A percentile compares a stretch with the other conserved stretches of the same genome.
Conservation (phyloP, 495 filamentous ascomycete genomes). For the Penicillium simplicissimum region DNA sequence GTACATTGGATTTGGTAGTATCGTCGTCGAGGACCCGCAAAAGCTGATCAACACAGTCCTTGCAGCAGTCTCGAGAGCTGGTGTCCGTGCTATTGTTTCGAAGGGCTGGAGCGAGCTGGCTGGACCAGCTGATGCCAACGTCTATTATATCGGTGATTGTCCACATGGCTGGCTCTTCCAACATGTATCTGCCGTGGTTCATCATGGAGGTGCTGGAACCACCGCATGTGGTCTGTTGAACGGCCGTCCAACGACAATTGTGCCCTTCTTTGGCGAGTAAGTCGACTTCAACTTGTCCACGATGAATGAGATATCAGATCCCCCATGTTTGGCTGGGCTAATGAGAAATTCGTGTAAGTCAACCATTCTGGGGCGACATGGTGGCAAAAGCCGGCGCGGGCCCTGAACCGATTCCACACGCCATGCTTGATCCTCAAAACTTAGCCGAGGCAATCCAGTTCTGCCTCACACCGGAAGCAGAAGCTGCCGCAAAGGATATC, state of each 20-base stretch:
- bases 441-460: slow-evolving; percentile 70
- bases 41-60: slow-evolving; percentile 54
- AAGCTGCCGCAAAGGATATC: slow-evolving; percentile 57
- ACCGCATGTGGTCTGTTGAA: slow-evolving; percentile 61
- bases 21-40: slow-evolving; percentile 62
- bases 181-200: slow-evolving; percentile 60
- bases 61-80: slow-evolving; percentile 50
- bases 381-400: slow-evolving; percentile 44
- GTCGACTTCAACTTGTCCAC: slow-evolving; percentile 8
- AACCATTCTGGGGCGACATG: slow-evolving; percentile 83
- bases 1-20: slow-evolving; percentile 69
- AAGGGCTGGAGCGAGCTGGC: slow-evolving; percentile 65
- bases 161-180: slow-evolving; percentile 70
- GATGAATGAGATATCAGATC: background rate
- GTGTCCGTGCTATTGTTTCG: slow-evolving; percentile 60
- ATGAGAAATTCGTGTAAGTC: slow-evolving; percentile 30
- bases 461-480: slow-evolving; percentile 62
- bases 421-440: slow-evolving; percentile 62
- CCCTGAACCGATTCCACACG: slow-evolving; percentile 33
- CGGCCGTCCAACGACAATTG: slow-evolving; percentile 59
- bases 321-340: background rate
- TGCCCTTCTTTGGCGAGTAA: slow-evolving; percentile 68
- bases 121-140: slow-evolving; percentile 43
- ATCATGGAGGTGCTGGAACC: slow-evolving; percentile 68
- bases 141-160: slow-evolving; percentile 60